phyloP scores from a whole-genome alignment of 2,329 filamentous ascomycete species.

The Penicillium sp. region DNA sequence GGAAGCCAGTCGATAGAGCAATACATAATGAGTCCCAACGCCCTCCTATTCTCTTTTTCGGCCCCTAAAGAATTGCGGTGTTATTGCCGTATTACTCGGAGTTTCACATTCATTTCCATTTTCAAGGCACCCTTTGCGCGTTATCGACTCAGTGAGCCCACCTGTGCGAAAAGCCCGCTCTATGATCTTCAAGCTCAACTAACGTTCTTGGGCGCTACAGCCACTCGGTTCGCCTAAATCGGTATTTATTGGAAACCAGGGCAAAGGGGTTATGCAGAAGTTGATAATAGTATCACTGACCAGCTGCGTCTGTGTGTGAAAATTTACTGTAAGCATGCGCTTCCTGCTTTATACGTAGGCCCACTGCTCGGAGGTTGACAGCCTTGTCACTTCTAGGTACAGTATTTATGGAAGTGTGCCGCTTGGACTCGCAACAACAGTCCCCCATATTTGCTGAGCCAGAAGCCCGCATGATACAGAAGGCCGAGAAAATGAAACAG shows the following conservation, averaged over 20 bases:
- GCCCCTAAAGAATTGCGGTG: no score
- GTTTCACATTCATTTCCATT: background rate
- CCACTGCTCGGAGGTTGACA: background rate
- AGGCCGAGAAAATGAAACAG: background rate
- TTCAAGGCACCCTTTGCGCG: background rate
- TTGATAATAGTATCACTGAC: background rate
- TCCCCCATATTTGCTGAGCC: background rate
- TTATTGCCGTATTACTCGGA: no score
- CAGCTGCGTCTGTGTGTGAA: background rate
- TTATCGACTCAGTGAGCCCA: background rate
- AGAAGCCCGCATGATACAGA: background rate
- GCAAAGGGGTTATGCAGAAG: background rate
- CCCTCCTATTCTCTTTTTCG: no score
- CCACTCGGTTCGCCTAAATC: background rate
- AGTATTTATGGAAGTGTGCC: background rate
- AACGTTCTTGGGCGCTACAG: background rate
- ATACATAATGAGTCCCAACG: no score
- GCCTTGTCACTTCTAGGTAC: background rate
- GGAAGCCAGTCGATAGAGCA: background rate
- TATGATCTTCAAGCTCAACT: background rate
- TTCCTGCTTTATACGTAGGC: background rate
- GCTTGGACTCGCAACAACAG: background rate
- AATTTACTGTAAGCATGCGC: background rate
- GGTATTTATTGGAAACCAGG: background rate
- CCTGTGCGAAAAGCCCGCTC: background rate